Evolutionary conservation across 2,329 filamentous ascomycete genomes (phyloP), one percentile per base, ranked within the genome.

Genomic region (Huntiella savannae): DNA sequence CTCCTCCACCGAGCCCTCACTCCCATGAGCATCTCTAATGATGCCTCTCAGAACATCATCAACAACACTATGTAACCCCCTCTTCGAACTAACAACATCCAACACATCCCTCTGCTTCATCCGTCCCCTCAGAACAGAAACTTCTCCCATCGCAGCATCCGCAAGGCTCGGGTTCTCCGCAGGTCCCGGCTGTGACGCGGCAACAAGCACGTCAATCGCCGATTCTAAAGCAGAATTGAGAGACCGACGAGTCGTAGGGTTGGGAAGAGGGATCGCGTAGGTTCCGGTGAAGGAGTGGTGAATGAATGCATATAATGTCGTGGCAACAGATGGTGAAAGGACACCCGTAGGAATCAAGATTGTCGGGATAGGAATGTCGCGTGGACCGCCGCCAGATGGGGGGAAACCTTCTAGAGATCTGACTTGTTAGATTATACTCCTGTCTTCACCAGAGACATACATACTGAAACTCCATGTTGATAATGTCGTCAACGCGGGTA

Each of bases 221-320:
- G 3, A 51, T 47, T 52, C 45, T 28, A 10, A 52, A 40, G 49
- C 45, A 17, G 42, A 10, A 4, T 49, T 44, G 15, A 53, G 36
- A 15, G 53, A 51, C 8, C 44, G 43, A 10, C 40, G 43, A 5
- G 46, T 38, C 33, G 37, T 35, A 7, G n/a, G 17, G 34, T 28
- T 33, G 34, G n/a, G 17, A 5, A 34, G 40, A 4, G 36, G 44
- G 4, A 13, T 38, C 4, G 43, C 7, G 48, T 49, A 49, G 6
- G 4, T 28, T 17, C 40, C 36, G 11, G 43, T 49, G 19, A 38
- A 49, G 17, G 48, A 49, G 40, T 46, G 45, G 40, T 49, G 48
- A 32, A 49, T 49, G 32, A 46, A 46, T 22, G 36, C 48, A 44
- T 49, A 49, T 32, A 49, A 44, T 11, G 43, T 19, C 22, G 41